Evolutionary conservation across 106 monocot species (phyloP), one percentile per base, ranked within the genome.

Genomic region (Phalaenopsis aphrodite): DNA sequence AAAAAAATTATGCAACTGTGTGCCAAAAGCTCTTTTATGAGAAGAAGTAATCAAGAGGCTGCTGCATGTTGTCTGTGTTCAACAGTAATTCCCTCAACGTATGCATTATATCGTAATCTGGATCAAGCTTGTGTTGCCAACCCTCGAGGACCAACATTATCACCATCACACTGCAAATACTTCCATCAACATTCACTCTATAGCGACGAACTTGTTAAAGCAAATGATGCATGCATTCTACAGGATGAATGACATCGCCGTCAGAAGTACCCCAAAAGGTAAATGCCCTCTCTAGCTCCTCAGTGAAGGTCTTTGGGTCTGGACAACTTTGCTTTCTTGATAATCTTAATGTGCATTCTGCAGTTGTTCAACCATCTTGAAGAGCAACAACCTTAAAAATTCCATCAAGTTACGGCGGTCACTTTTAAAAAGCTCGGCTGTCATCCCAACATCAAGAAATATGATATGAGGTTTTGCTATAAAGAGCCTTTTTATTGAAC

Each of bases 111-210:
- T 94, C 87, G 47, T 84, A 94, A 75, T 83, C 76, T 49, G 93
- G 91, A 84, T 94, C 93, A 47, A 94, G 89, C 83, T 94, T 91
- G 21, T 81, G 88, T 71, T 94, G 93, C 93, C 93, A 94, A 14
- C 91, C 87, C 87, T 88, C 87, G 8, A 88, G 84, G 72, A 88
- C 87, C 67, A 88, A 76, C 24, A 71, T 88, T 7, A 85, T 88
- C 21, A 88, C 85, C 84, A 88, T 77, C 56, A 82, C 87, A 77
- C 85, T 88, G 77, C 87, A 88, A 74, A 88, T 82, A 80, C 82
- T 85, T 79, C 87, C 87, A 80, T 88, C 87, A 73, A 88, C 69
- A 19, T 88, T 88, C 45, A 88, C 87, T 76, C 37, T 82, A 18
- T 88, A 84, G 15, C 82, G 81, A 17, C 87, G 84, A 82, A 88